A percentile compares a stretch with the other conserved stretches of the same genome.
phyloP scores from a whole-genome alignment of 495 filamentous ascomycete species.

The Aspergillus cavernicola region DNA sequence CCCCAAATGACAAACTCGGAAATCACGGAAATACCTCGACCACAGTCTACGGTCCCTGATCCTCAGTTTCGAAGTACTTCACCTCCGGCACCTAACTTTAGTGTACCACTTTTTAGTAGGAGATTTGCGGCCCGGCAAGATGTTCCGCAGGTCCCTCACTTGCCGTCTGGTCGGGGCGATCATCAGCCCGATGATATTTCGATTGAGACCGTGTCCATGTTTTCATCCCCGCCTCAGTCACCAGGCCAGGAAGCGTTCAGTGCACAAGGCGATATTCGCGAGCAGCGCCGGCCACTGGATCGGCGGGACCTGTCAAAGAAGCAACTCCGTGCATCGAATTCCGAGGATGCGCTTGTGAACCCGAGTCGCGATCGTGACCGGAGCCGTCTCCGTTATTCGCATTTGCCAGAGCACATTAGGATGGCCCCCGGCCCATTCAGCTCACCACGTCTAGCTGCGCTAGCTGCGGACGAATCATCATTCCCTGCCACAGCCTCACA shows the following conservation, averaged over 20 bases:
- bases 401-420: slow-evolving; percentile 15
- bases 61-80: slow-evolving; percentile 32
- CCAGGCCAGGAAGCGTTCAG: slow-evolving; percentile 31
- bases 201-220: slow-evolving; percentile 22
- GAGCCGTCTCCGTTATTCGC: slow-evolving; percentile 21
- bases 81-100: slow-evolving; percentile 47
- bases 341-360: slow-evolving; percentile 31
- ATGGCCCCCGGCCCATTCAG: not conserved
- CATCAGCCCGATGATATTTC: slow-evolving; percentile 15
- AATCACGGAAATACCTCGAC: slow-evolving; percentile 16
- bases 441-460: not conserved
- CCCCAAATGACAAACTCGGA: slow-evolving; percentile 14
- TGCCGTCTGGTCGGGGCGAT: slow-evolving; percentile 18
- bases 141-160: slow-evolving; percentile 14
- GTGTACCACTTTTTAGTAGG: slow-evolving; percentile 48
- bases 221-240: slow-evolving; percentile 38
- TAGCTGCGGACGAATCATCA: not conserved
- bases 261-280: slow-evolving; percentile 18
- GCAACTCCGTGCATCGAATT: slow-evolving; percentile 32
- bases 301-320: slow-evolving; percentile 9
- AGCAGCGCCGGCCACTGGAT: slow-evolving; percentile 11
- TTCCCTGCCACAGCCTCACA: not conserved
- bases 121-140: slow-evolving; percentile 32
- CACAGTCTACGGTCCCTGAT: slow-evolving; percentile 31
- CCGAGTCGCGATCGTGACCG: slow-evolving; percentile 4